Evolutionary conservation across 2,329 filamentous ascomycete species (phyloP).

Genomic region (Phaeosphaeriaceae sp.): DNA sequence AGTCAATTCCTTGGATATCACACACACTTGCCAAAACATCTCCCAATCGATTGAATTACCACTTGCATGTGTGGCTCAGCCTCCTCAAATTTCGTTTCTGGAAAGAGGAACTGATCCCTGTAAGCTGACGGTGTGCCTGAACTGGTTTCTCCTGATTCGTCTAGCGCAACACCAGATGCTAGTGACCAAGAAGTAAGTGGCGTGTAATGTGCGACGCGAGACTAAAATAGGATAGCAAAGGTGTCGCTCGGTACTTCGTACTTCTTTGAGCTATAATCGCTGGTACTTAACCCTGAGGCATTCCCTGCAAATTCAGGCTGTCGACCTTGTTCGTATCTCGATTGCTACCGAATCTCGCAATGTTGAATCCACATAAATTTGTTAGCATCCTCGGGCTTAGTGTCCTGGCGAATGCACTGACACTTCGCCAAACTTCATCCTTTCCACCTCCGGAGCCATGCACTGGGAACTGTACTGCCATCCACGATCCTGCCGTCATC

Average conservation of each 20-base stretch:
- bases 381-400: background rate
- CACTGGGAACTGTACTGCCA: conserved; percentile 47
- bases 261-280: no score
- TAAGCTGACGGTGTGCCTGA: no score
- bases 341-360: no score
- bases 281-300: no score
- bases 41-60: background rate
- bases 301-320: no score
- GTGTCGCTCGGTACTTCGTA: background rate
- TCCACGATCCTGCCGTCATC: conserved; percentile 57
- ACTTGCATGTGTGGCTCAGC: background rate
- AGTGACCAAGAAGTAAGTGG: background rate
- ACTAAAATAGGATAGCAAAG: background rate
- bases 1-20: no score
- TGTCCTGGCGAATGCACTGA: background rate
- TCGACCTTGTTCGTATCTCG: no score
- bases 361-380: no score
- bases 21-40: no score
- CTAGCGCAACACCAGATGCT: no score
- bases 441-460: conserved; percentile 40
- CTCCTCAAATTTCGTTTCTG: background rate
- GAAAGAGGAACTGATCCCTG: no score
- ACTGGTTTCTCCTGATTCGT: no score
- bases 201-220: background rate
- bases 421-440: conserved; percentile 10